Base-by-base conservation (phyloP, 2,329 filamentous ascomycete species). In the Pleoardoris graminearum region DNA sequence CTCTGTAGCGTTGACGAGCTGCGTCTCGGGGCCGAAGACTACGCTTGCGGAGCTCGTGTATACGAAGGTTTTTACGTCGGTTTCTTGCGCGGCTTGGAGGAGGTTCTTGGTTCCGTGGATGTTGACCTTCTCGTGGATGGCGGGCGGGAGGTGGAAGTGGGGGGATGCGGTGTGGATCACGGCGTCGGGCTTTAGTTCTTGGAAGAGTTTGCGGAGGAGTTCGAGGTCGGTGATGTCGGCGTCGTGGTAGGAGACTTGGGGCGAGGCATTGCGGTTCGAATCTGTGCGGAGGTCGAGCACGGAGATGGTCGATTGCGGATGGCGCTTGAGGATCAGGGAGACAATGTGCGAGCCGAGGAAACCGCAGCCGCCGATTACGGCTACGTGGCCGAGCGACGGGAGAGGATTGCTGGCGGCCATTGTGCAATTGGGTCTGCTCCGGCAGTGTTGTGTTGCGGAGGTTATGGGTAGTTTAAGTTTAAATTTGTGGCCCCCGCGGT, bases 261-360 rank as follows among this genome's bases (percentile, higher is more conserved):
- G 51, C 54, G 73, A 70, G 14, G 72, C 66, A 44, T 70, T 57
- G 63, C 74, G 67, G 55, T 78, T 76, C 46, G 68, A 51, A 35
- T 67, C 72, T 22, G 75, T 72, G 61, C 75, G 72, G 53, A 80
- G 69, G 62, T 79, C 78, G 62, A 82, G 73, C 12, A 79, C 77
- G 25, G 75, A 75, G 57, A 81, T 65, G 50, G 74, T 73, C 33
- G 72, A 72, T 58, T 74, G 70, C 12, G 77, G 76, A 53, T 74
- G 69, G 37, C 62, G 65, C 54, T 68, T 62, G 37, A 68, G 66
- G 30, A 82, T 74, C 48, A 79, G 72, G 44, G 72, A 72, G 48
- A 81, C 79, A 51, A 82, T 79, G 63, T 80, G 78, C 54, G 75
- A 68, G 27, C 80, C 80, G 4, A 82, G 67, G 57, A 82, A 81